Conservation (phyloP, 1,284 basidiomycete genomes). For the Apiotrichum akiyoshidainum region DNA sequence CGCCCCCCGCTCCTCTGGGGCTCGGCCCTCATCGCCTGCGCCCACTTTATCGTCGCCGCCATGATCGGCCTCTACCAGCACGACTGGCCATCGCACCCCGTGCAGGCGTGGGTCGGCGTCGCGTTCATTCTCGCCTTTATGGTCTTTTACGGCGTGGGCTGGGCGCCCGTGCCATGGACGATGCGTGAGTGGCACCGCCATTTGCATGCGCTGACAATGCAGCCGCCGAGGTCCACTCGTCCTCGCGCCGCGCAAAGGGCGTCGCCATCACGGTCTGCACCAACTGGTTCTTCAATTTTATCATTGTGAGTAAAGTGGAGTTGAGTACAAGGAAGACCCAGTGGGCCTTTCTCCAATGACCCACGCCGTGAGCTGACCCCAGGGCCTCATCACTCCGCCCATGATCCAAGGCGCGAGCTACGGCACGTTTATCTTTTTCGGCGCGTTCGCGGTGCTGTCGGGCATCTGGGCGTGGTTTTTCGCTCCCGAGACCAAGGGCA, state of each 20-base stretch:
- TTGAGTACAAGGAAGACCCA: too few species aligned
- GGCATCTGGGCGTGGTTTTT: slow-evolving; percentile 24
- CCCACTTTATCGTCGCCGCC: slow-evolving; percentile 27
- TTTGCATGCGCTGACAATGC: not conserved
- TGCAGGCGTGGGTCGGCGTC: slow-evolving; percentile 16
- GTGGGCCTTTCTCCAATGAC: too few species aligned
- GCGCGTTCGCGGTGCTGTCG: slow-evolving; percentile 17
- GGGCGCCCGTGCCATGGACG: slow-evolving; percentile 20
- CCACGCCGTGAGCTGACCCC: too few species aligned
- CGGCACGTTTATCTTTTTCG: slow-evolving; percentile 33
- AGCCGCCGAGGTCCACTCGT: slow-evolving; percentile 13
- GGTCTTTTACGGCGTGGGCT: not conserved
- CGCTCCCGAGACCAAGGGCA: slow-evolving; percentile 30
- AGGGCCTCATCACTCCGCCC: slow-evolving; percentile 29
- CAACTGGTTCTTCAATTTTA: slow-evolving; percentile 20
- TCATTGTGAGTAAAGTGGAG: not conserved
- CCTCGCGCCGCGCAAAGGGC: slow-evolving; percentile 10
- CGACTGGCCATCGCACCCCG: slow-evolving; percentile 20
- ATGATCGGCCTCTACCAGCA: slow-evolving; percentile 25
- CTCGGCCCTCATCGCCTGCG: slow-evolving; percentile 10
- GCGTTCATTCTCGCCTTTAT: slow-evolving; percentile 3
- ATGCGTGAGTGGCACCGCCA: not conserved
- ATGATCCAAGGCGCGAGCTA: slow-evolving; percentile 20
- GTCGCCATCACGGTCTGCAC: slow-evolving; percentile 14
- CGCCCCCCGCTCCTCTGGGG: slow-evolving; percentile 31